Conservation (phyloP, 2,329 filamentous ascomycete genomes). For the Phaeosphaeria sp. region DNA sequence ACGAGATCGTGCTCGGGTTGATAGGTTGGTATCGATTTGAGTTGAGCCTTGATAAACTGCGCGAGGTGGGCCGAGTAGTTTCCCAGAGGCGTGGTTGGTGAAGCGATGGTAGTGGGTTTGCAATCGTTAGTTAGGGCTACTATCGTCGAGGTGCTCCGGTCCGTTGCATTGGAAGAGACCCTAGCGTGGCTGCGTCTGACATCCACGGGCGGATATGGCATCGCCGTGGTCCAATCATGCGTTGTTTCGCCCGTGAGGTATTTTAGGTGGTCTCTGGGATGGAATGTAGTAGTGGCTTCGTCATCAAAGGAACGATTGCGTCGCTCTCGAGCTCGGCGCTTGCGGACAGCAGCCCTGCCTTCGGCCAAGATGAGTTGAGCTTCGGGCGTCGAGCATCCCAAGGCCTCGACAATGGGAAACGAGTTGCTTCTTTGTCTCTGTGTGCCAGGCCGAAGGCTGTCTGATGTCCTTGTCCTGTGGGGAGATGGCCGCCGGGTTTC, state of each 20-base stretch:
- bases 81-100: conserved; percentile 29
- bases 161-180: conserved; percentile 38
- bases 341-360: conserved; percentile 42
- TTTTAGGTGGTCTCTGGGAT: conserved; percentile 39
- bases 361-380: conserved; percentile 44
- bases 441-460: conserved; percentile 28
- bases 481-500: conserved; percentile 34
- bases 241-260: conserved; percentile 27
- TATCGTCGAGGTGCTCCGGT: conserved; percentile 38
- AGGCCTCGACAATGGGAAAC: conserved; percentile 40
- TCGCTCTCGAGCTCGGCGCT: conserved; percentile 30
- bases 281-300: conserved; percentile 27
- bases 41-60: conserved; percentile 43
- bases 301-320: conserved; percentile 30
- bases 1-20: conserved; percentile 16
- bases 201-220: conserved; percentile 12
- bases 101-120: conserved; percentile 6
- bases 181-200: conserved; percentile 28
- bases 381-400: conserved; percentile 46
- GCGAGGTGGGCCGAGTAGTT: conserved; percentile 46
- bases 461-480: conserved; percentile 14
- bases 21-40: conserved; percentile 44
- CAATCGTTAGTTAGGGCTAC: conserved; percentile 18
- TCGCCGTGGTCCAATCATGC: conserved; percentile 15
- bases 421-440: conserved; percentile 46